Evolutionary conservation across 306 rosid species (phyloP).

Genomic region (Lablab purpureus): DNA sequence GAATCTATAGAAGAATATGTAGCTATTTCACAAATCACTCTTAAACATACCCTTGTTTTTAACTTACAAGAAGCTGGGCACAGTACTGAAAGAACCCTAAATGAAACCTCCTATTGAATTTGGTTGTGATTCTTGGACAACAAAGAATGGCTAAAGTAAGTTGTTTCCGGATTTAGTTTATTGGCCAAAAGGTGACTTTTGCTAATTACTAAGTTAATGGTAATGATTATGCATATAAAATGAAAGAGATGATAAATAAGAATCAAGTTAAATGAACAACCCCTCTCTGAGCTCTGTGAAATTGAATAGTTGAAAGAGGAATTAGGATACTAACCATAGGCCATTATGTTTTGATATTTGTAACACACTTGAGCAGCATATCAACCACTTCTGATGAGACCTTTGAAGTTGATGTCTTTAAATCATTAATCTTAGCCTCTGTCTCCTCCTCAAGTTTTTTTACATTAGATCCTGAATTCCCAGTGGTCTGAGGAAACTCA

Average conservation of each 20-base stretch:
- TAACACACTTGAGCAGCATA: constrained; percentile 69
- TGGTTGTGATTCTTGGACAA: constrained; percentile 16
- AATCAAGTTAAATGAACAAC: background rate
- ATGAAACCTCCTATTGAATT: background rate
- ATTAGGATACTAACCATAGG: constrained; percentile 38
- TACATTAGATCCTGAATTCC: constrained; percentile 67
- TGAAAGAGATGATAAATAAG: background rate
- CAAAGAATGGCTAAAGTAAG: background rate
- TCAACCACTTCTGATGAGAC: constrained; percentile 62
- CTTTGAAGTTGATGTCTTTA: constrained; percentile 60
- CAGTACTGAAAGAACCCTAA: background rate
- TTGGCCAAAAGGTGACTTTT: constrained; percentile 2
- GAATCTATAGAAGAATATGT: background rate
- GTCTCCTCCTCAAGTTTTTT: constrained; percentile 81
- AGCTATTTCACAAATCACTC: constrained; percentile 12
- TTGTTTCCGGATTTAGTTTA: background rate
- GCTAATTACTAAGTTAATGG: background rate
- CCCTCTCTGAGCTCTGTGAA: background rate
- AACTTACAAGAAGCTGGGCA: background rate
- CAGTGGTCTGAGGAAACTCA: constrained; percentile 57
- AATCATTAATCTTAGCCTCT: constrained; percentile 54
- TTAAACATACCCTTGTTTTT: background rate
- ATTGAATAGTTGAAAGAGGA: constrained; percentile 34
- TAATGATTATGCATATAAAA: background rate
- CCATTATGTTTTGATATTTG: constrained; percentile 58